Evolutionary conservation across 306 rosid species (phyloP).

Genomic region (Pyrus pyrifolia): DNA sequence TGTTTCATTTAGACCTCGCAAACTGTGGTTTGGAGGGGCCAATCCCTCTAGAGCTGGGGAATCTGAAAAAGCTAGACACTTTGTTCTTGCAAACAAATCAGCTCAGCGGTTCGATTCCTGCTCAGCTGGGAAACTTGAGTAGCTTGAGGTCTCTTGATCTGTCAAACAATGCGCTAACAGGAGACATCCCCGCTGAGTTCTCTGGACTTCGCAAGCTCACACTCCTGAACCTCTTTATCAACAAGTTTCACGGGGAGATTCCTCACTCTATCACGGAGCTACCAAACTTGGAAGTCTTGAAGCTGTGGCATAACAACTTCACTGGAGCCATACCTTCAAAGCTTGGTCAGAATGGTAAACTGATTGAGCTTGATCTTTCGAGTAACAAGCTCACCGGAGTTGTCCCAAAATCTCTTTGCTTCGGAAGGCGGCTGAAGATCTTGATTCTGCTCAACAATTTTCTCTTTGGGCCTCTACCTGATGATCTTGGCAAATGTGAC

Average conservation of each 20-base stretch:
- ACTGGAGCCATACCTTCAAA: constrained; percentile 66
- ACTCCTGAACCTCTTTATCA: constrained; percentile 72
- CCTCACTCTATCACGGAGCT: constrained; percentile 58
- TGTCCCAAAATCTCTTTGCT: constrained; percentile 60
- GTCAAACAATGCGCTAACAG: constrained; percentile 68
- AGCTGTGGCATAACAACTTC: constrained; percentile 84
- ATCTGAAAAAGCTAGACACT: constrained; percentile 56
- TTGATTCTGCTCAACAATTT: constrained; percentile 69
- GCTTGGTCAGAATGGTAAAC: constrained; percentile 69
- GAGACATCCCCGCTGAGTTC: constrained; percentile 65
- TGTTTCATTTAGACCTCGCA: constrained; percentile 73
- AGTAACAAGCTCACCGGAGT: constrained; percentile 82
- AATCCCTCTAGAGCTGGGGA: constrained; percentile 71
- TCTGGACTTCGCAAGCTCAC: constrained; percentile 54
- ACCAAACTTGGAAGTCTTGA: constrained; percentile 58
- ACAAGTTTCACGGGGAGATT: constrained; percentile 75
- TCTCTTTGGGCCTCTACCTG: constrained; percentile 76
- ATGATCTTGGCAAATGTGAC: constrained; percentile 61
- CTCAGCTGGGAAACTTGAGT: constrained; percentile 59
- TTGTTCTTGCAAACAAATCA: constrained; percentile 81
- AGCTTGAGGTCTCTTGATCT: constrained; percentile 60
- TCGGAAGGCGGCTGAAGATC: constrained; percentile 53
- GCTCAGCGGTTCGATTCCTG: constrained; percentile 59
- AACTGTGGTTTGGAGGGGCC: constrained; percentile 67
- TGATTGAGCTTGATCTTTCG: constrained; percentile 68